phyloP scores from a whole-genome alignment of 208 protist genomes.

The Lotmaria passim region DNA sequence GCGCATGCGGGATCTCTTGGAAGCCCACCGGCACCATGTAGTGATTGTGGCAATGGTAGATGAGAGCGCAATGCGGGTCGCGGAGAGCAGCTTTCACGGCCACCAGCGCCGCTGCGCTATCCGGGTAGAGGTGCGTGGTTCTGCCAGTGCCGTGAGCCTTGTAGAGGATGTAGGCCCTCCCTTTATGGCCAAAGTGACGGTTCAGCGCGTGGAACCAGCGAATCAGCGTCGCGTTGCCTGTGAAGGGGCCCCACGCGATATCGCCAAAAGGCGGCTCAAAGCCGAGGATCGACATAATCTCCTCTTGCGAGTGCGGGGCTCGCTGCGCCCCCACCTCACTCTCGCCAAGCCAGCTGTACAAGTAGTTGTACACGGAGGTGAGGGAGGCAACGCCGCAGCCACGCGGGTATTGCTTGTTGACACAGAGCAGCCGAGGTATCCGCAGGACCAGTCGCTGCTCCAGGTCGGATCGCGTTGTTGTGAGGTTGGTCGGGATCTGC shows the following conservation, averaged over 20 bases:
- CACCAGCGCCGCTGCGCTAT: slow-evolving; percentile 51
- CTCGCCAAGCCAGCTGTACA: slow-evolving; percentile 88
- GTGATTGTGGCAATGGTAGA: slow-evolving; percentile 95
- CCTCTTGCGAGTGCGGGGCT: slow-evolving; percentile 84
- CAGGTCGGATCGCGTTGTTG: slow-evolving; percentile 70
- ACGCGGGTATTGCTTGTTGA: slow-evolving; percentile 92
- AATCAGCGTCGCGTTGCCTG: slow-evolving; percentile 90
- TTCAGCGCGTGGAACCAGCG: slow-evolving; percentile 93
- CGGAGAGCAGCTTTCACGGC: slow-evolving; percentile 73
- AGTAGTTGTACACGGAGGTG: slow-evolving; percentile 91
- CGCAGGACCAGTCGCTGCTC: slow-evolving; percentile 73
- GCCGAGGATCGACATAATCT: slow-evolving; percentile 88
- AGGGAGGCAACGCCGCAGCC: slow-evolving; percentile 90
- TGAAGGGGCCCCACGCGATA: slow-evolving; percentile 92
- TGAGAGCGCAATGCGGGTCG: slow-evolving; percentile 77
- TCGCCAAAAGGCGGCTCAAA: slow-evolving; percentile 90
- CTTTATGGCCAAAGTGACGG: slow-evolving; percentile 64
- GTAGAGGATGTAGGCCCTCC: slow-evolving; percentile 81
- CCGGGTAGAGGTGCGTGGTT: slow-evolving; percentile 70
- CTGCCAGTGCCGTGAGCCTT: slow-evolving; percentile 75
- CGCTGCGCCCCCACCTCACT: slow-evolving; percentile 37
- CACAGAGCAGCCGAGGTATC: slow-evolving; percentile 69
- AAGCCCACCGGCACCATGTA: slow-evolving; percentile 94
- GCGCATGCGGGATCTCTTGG: slow-evolving; percentile 81
- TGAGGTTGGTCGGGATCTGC: slow-evolving; percentile 72